Conservation (phyloP, 148 eudicot species). For the Spergularia marina region DNA sequence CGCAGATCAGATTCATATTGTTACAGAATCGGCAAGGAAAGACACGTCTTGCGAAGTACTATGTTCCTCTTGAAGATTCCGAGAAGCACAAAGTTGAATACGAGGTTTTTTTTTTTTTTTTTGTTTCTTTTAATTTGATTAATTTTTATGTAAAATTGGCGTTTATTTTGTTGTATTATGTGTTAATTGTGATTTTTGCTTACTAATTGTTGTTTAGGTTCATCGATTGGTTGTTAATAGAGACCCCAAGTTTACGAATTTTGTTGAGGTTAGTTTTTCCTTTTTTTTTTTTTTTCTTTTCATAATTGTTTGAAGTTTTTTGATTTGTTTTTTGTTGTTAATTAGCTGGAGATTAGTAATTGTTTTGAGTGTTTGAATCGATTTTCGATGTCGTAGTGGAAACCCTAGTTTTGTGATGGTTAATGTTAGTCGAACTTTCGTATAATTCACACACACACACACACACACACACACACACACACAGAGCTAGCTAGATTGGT, state of each 20-base stretch:
- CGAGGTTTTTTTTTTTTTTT: conserved; percentile 37
- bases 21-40: conserved; percentile 49
- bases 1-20: conserved; percentile 47
- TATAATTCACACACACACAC: background rate
- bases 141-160: background rate
- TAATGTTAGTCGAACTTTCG: background rate
- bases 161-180: background rate
- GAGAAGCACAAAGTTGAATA: conserved; percentile 54
- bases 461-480: background rate
- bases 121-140: background rate
- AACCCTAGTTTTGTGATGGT: background rate
- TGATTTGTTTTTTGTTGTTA: background rate
- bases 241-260: conserved; percentile 98
- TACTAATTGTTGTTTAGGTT: conserved; percentile 46
- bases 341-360: background rate
- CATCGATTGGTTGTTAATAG: conserved; percentile 96
- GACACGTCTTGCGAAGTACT: conserved; percentile 48
- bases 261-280: conserved; percentile 67
- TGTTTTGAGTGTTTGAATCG: background rate
- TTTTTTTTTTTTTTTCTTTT: too few relatives aligned
- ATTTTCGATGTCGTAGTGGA: background rate
- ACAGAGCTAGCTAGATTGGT: background rate
- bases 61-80: conserved; percentile 50
- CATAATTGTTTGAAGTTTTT: background rate
- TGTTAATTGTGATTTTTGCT: background rate